Base-by-base conservation (phyloP, 352 stramenopile species). In the Plasmopara muralis region DNA sequence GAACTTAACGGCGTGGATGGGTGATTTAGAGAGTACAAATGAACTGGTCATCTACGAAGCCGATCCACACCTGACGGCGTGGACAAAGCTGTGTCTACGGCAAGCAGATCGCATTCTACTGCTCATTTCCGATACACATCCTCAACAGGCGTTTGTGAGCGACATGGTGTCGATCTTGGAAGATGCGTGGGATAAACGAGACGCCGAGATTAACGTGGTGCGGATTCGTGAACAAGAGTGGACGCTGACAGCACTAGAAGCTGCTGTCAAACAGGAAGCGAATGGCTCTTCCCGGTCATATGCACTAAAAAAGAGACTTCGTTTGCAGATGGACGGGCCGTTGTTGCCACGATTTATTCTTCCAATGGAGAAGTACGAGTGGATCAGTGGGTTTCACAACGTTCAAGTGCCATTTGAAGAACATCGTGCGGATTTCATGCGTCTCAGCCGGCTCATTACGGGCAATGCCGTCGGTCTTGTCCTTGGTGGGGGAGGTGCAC, bases 391-490 rank as follows among this genome's bases (percentile, higher is more conserved):
- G 8, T 94, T 86, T 25, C 84, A 94, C 62, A 94, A 94, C 37
- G 81, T 94, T 2, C 84, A 91, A 50, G 62, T 81, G 25, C 82
- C 77, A 3, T 91, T 91, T 39, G 66, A 83, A 40, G 76, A 89
- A 4, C 79, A 94, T 50, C 51, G 61, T 9, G 51, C 76, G 0
- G 85, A 95, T 40, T 88, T 95, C 25, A 66, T 90, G 34, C 89
- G 94, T 1, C 57, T 98, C 31, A 86, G 77, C 61, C 79, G 95
- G 45, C 77, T 88, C 42, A 74, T 98, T 12, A 97, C 92, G 1
- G 93, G 95, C 35, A 91, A 89, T 50, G 84, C 89, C 4, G 77
- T 98, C 18, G 95, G 94, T 6, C 61, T 98, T 8, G 94, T 98
- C 1, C 76, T 98, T 34, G 92, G 92, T 40, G 94, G 92, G 47